Conservation (phyloP, 345 rosid species). For the Combretum micranthum region DNA sequence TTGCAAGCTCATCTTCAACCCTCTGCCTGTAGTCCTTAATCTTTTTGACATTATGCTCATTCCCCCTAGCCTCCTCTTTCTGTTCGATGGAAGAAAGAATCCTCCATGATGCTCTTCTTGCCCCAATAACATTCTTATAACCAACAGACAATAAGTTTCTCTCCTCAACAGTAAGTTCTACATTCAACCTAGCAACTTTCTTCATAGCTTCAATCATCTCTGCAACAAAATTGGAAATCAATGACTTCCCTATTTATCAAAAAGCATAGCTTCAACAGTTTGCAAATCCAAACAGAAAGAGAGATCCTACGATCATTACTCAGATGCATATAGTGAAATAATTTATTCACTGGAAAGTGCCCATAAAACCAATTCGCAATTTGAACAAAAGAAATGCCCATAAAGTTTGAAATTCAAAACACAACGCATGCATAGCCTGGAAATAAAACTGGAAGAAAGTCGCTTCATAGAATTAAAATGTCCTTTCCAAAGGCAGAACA, state of each 20-base stretch:
- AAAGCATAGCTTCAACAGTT: not conserved
- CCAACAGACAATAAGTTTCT: conserved; percentile 80
- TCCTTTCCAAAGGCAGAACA: too few species aligned
- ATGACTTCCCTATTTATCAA: not conserved
- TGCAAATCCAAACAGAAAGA: not conserved
- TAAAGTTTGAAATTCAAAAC: too few species aligned
- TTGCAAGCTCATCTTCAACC: conserved; percentile 70
- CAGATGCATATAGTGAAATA: too few species aligned
- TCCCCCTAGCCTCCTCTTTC: conserved; percentile 75
- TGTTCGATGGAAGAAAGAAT: conserved; percentile 74
- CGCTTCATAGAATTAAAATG: too few species aligned
- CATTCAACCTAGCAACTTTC: conserved; percentile 57
- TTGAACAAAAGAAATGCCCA: too few species aligned
- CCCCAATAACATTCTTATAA: conserved; percentile 78
- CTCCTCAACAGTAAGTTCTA: conserved; percentile 73
- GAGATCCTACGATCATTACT: not conserved
- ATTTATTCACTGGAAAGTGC: too few species aligned
- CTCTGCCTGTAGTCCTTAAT: conserved; percentile 56
- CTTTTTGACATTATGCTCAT: conserved; percentile 60
- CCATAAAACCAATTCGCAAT: too few species aligned
- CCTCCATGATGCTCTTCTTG: conserved; percentile 76
- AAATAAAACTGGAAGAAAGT: too few species aligned
- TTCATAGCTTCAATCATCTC: conserved; percentile 89
- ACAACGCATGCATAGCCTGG: too few species aligned
- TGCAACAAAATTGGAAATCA: conserved; percentile 17